A percentile compares a stretch with the other conserved stretches of the same genome.
Evolutionary conservation across 495 filamentous ascomycete species (phyloP).

Genomic region (Daldinia vernicosa): DNA sequence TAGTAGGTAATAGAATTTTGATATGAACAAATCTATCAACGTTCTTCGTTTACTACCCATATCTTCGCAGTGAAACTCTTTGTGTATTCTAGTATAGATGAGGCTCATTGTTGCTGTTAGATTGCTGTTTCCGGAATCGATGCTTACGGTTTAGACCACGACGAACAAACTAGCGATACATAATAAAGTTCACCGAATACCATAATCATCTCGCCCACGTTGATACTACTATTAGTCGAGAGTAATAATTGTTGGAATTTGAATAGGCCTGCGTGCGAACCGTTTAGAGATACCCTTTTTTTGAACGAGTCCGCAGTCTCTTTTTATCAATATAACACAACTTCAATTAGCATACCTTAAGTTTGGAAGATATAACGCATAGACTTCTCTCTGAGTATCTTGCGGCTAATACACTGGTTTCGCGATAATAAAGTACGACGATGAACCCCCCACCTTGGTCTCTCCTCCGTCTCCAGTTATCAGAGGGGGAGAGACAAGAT

Average conservation of each 20-base stretch:
- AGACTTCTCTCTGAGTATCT: too few relatives aligned
- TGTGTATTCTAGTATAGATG: neutral
- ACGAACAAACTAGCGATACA: neutral
- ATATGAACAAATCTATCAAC: too few relatives aligned
- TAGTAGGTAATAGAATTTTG: too few relatives aligned
- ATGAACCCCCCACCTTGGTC: neutral
- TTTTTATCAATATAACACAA: too few relatives aligned
- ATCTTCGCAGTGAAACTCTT: neutral
- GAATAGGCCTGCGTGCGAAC: neutral
- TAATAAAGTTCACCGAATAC: neutral
- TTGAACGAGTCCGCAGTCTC: too few relatives aligned
- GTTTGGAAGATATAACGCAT: too few relatives aligned
- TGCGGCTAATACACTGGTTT: neutral
- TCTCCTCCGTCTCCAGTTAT: constrained; percentile 1
- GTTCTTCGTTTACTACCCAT: neutral
- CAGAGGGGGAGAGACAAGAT: neutral
- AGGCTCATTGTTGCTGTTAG: neutral
- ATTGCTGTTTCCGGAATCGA: neutral
- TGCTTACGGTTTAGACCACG: neutral
- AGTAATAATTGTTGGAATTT: neutral
- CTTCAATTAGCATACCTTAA: too few relatives aligned
- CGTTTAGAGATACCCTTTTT: neutral
- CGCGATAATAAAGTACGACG: neutral
- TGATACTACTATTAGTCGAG: neutral
- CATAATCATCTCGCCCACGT: too few relatives aligned